Percentiles rank a stretch among this genome's conserved stretches.
These are phyloP conservation scores for Actinidia polygama DNA, from an alignment of 179 eudicot species.

Conservation along the genomic window DNA sequence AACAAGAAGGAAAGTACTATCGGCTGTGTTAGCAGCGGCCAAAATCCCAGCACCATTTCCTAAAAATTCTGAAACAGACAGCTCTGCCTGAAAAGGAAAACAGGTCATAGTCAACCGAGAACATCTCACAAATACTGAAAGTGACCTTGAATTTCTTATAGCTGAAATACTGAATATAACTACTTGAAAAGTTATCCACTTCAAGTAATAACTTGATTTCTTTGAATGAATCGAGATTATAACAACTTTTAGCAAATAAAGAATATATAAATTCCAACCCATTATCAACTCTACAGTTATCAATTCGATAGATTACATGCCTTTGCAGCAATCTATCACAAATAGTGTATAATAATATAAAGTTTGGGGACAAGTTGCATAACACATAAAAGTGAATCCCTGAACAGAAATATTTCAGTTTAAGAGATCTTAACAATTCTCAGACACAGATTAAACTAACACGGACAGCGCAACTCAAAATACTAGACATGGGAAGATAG, in stretches of 20 bases:
- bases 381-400: neutral
- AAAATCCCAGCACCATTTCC: conserved; percentile 92
- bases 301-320: neutral
- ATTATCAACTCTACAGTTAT: conserved; percentile 14
- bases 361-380: neutral
- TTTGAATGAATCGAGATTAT: neutral
- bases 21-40: conserved; percentile 79
- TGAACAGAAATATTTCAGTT: neutral
- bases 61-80: conserved; percentile 89
- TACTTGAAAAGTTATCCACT: neutral
- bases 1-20: conserved; percentile 83
- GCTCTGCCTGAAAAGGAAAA: conserved; percentile 69
- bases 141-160: neutral
- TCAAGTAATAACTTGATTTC: neutral
- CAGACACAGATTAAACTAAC: neutral
- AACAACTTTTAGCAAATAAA: neutral
- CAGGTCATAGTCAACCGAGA: neutral
- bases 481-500: neutral
- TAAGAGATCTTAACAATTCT: neutral
- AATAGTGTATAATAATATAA: neutral
- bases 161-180: neutral
- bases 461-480: neutral
- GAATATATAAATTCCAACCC: neutral
- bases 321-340: neutral
- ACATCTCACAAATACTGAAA: neutral